Evolutionary conservation across 2,329 filamentous ascomycete species (phyloP).

Genomic region (Lomentospora prolificans): DNA sequence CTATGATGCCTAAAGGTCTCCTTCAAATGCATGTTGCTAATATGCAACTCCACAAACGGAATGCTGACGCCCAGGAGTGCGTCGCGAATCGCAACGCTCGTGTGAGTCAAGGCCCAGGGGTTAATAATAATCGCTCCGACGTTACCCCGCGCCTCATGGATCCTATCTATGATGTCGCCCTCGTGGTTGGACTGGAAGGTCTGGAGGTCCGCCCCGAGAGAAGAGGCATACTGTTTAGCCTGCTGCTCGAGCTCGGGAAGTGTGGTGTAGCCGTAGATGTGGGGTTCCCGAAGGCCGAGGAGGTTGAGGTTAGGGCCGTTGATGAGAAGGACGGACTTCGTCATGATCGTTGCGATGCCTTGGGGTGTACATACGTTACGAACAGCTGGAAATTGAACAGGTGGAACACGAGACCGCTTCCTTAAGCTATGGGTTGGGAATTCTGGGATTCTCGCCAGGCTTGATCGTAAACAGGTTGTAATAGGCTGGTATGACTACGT

Average conservation of each 20-base stretch:
- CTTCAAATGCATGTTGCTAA: constrained; percentile 63
- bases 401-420: no score
- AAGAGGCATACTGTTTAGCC: constrained; percentile 37
- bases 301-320: constrained; percentile 80
- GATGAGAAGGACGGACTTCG: constrained; percentile 22
- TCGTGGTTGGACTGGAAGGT: constrained; percentile 72
- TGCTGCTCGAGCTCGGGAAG: constrained; percentile 48
- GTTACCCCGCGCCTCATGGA: constrained; percentile 52
- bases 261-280: constrained; percentile 62
- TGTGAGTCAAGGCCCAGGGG: constrained; percentile 66
- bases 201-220: constrained; percentile 38
- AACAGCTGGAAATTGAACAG: no score
- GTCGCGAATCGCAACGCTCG: constrained; percentile 64
- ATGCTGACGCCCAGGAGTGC: constrained; percentile 58
- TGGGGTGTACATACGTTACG: no score
- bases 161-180: constrained; percentile 62
- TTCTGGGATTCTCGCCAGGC: no score
- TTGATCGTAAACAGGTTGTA: no score
- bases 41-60: constrained; percentile 70
- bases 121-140: constrained; percentile 66
- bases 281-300: constrained; percentile 62
- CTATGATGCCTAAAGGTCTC: constrained; percentile 61
- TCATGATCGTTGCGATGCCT: no score
- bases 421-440: no score
- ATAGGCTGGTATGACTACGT: no score